Conservation (phyloP, 2,329 filamentous ascomycete species). For the Colletotrichum tropicicola region DNA sequence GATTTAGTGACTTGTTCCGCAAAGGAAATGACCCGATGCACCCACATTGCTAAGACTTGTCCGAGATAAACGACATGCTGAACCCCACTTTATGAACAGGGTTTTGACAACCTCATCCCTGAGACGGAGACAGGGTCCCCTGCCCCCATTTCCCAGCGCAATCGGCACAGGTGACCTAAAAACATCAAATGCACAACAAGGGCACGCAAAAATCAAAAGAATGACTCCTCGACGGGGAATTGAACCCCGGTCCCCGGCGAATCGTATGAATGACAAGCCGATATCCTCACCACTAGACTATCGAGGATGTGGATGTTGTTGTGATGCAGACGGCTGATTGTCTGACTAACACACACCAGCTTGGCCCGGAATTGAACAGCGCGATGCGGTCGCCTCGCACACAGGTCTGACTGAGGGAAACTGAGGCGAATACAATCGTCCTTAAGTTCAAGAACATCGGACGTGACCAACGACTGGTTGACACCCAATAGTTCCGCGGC, state of each 20-base stretch:
- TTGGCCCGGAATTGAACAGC: too few relatives aligned
- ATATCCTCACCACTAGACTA: slow-evolving; percentile 32
- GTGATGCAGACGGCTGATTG: too few relatives aligned
- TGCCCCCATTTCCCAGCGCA: neutral
- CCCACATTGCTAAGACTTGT: neutral
- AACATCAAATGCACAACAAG: neutral
- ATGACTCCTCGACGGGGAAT: slow-evolving; percentile 26
- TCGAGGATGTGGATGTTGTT: slow-evolving; percentile 17
- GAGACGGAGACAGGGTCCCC: neutral
- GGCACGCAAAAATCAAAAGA: neutral
- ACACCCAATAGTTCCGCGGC: too few relatives aligned
- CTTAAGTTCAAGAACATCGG: too few relatives aligned
- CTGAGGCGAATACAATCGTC: too few relatives aligned
- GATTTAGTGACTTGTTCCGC: neutral
- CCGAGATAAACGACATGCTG: neutral
- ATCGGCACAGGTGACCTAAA: neutral
- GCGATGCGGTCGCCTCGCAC: too few relatives aligned
- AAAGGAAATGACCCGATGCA: neutral
- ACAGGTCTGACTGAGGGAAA: too few relatives aligned
- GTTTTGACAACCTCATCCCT: neutral
- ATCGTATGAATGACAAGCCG: slow-evolving; percentile 18
- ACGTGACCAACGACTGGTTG: too few relatives aligned
- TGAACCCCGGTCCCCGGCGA: slow-evolving; percentile 29
- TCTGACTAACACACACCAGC: too few relatives aligned
- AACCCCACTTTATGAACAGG: neutral